phyloP scores from a whole-genome alignment of 1,284 basidiomycete genomes.

The Apiotrichum mycotoxinovorans region DNA sequence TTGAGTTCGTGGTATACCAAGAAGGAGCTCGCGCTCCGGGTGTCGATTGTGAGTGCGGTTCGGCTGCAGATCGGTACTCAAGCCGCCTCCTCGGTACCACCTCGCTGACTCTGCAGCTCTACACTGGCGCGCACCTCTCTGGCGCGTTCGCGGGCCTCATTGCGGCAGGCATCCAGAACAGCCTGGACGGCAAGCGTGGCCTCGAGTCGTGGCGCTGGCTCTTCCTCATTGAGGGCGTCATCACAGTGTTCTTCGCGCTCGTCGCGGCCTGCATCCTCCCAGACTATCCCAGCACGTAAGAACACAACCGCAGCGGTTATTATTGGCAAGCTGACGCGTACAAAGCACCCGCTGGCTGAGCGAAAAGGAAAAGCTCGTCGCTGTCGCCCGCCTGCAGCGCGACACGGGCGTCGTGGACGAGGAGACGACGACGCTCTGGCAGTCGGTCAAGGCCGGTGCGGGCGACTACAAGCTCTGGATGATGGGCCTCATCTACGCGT shows the following conservation, averaged over 20 bases:
- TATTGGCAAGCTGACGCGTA: neutral
- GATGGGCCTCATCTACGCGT: slow-evolving; percentile 19
- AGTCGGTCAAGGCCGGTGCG: slow-evolving; percentile 5
- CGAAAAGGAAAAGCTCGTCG: slow-evolving; percentile 18
- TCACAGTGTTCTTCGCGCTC: slow-evolving; percentile 16
- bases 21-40: slow-evolving; percentile 18
- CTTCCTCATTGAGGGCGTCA: slow-evolving; percentile 21
- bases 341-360: slow-evolving; percentile 19
- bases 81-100: no score
- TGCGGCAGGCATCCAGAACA: slow-evolving; percentile 27
- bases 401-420: slow-evolving; percentile 19
- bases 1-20: slow-evolving; percentile 28
- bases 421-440: slow-evolving; percentile 5
- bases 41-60: neutral
- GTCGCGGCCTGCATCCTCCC: slow-evolving; percentile 15
- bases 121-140: slow-evolving; percentile 27
- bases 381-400: slow-evolving; percentile 12
- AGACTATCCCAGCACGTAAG: slow-evolving; percentile 17
- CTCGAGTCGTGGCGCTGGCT: slow-evolving; percentile 23
- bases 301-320: neutral
- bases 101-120: slow-evolving; percentile 8
- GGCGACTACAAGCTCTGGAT: slow-evolving; percentile 24
- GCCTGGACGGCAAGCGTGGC: slow-evolving; percentile 16
- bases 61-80: neutral
- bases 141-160: slow-evolving; percentile 37